phyloP scores from a whole-genome alignment of 257 asterid genomes.

The Verbascum thapsus region DNA sequence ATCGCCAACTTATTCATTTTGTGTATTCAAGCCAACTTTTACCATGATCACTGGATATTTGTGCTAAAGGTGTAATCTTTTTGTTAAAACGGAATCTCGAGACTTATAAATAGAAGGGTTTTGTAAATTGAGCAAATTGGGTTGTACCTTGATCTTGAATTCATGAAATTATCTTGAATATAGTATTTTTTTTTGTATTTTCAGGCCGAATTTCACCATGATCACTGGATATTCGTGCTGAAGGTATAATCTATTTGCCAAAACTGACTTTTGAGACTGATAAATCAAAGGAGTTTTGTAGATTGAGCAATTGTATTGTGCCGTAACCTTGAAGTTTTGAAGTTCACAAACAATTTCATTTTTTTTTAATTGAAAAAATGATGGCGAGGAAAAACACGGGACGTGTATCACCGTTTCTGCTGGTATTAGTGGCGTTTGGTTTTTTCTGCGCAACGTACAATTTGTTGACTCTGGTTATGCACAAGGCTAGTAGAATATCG shows the following conservation, averaged over 20 bases:
- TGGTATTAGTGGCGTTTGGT: slow-evolving; percentile 71
- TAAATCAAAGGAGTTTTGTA: slow-evolving; percentile 25
- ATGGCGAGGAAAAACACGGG: slow-evolving; percentile 58
- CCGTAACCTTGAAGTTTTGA: slow-evolving; percentile 15
- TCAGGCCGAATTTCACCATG: slow-evolving; percentile 32
- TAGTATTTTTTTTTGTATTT: background rate
- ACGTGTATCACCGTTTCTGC: slow-evolving; percentile 66
- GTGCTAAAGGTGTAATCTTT: too few relatives aligned
- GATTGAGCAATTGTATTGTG: slow-evolving; percentile 21
- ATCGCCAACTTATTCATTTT: slow-evolving; percentile 12
- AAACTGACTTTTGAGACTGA: slow-evolving; percentile 23
- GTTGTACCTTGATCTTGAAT: too few relatives aligned
- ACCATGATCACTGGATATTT: too few relatives aligned
- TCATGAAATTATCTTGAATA: too few relatives aligned
- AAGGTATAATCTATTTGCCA: slow-evolving; percentile 33
- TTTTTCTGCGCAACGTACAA: slow-evolving; percentile 84
- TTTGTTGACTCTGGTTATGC: slow-evolving; percentile 68
- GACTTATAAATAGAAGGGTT: too few relatives aligned
- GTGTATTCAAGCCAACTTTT: too few relatives aligned
- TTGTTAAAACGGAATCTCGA: too few relatives aligned
- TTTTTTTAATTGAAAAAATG: slow-evolving; percentile 42
- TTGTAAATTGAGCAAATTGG: too few relatives aligned
- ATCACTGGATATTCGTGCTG: slow-evolving; percentile 28
- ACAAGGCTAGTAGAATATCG: slow-evolving; percentile 38
- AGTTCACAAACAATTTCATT: background rate